Evolutionary conservation across 176 grass and related monocot genomes (phyloP).

Genomic region (Eleusine coracana): DNA sequence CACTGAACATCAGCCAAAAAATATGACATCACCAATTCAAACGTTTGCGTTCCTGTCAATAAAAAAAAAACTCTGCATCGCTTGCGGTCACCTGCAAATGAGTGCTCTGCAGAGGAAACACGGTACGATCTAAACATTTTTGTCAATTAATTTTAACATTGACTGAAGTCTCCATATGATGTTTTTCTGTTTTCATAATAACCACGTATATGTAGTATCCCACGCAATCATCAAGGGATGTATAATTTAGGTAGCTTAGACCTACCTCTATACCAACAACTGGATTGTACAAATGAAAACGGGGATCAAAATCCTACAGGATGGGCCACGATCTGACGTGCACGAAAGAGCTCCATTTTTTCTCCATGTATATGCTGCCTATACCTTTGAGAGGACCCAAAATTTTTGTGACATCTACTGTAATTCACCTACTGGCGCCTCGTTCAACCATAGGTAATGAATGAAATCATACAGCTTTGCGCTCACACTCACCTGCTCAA

Average conservation of each 20-base stretch:
- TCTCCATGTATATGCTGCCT: conserved; percentile 27
- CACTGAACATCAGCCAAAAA: not conserved
- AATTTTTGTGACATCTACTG: conserved; percentile 53
- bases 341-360: conserved; percentile 27
- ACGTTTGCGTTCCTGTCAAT: not conserved
- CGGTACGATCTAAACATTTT: conserved; percentile 13
- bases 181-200: conserved; percentile 7
- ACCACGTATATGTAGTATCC: conserved; percentile 18
- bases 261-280: conserved; percentile 38
- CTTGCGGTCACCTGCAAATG: conserved; percentile 16
- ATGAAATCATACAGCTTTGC: conserved; percentile 91
- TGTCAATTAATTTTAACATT: not conserved
- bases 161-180: not conserved
- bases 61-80: not conserved
- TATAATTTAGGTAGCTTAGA: conserved; percentile 9
- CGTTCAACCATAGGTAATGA: conserved; percentile 85
- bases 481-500: conserved; percentile 82
- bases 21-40: not conserved
- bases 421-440: conserved; percentile 85
- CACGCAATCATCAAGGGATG: conserved; percentile 39
- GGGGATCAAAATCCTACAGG: conserved; percentile 34
- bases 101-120: not conserved
- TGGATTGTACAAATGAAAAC: conserved; percentile 28
- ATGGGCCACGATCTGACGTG: conserved; percentile 13
- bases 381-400: conserved; percentile 49